Base-by-base conservation (phyloP, 257 asterid genomes). In the Plectranthus barbatus region DNA sequence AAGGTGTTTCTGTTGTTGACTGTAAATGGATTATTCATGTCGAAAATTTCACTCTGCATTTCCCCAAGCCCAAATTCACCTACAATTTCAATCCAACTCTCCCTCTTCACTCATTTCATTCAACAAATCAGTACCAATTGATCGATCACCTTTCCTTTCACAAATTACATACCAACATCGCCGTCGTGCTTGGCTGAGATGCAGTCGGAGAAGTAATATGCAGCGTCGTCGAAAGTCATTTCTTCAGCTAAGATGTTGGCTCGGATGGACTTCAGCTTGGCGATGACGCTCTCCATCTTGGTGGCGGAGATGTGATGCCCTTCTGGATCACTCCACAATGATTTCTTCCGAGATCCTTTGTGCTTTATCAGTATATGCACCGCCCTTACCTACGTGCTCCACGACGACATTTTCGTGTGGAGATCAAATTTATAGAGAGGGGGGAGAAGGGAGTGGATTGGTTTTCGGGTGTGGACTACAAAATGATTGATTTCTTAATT, bases 31-130 rank as follows among this genome's bases (percentile, higher is more conserved):
- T n/a, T n/a, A n/a, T n/a, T n/a, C n/a, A n/a, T n/a, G n/a, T n/a
- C n/a, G n/a, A n/a, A n/a, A n/a, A n/a, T n/a, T n/a, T 94, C 94
- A 63, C 82, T 91, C 90, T 91, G 98, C 98, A 91, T 91, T 84
- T 86, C 85, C 34, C 93, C 93, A 67, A 76, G 88, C 52, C 89
- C 90, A 62, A 88, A 87, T 29, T 84, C 44, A 49, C 94, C 97
- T 86, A 79, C 67, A 40, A 40, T n/a, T n/a, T n/a, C n/a, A n/a
- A n/a, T n/a, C n/a, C n/a, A n/a, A n/a, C n/a, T n/a, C n/a, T n/a
- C n/a, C n/a, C n/a, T n/a, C n/a, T n/a, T n/a, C n/a, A n/a, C 5
- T 26, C 7, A 67, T 29, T 42, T 15, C 21, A 52, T 45, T 3
- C 4, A 18, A 21, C 36, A 11, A 44, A 4, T 4, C 12, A 56